phyloP scores from a whole-genome alignment of 129 eudicot species.

The Flaveria robusta region DNA sequence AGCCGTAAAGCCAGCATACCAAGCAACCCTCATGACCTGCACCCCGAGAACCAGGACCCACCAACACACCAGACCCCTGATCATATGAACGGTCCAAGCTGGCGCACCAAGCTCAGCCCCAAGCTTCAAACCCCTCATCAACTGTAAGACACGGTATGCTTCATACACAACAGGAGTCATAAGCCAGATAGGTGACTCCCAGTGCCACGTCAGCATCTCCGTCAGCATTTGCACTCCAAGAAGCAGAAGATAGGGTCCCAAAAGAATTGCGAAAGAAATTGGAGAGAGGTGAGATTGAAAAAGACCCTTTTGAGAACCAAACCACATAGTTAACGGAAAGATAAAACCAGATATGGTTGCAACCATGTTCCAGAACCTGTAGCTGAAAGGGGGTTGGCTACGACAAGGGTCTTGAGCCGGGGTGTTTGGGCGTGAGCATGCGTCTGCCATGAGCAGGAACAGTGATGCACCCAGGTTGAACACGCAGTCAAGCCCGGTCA shows the following conservation, averaged over 20 bases:
- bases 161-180: slow-evolving; percentile 88
- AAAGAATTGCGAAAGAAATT: slow-evolving; percentile 62
- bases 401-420: slow-evolving; percentile 30
- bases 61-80: slow-evolving; percentile 92
- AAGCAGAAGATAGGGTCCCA: slow-evolving; percentile 93
- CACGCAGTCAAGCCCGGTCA: slow-evolving; percentile 88
- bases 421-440: slow-evolving; percentile 62
- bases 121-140: slow-evolving; percentile 96
- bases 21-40: slow-evolving; percentile 98
- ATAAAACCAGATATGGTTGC: slow-evolving; percentile 63
- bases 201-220: slow-evolving; percentile 95
- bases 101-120: slow-evolving; percentile 81
- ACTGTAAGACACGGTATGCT: slow-evolving; percentile 78
- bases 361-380: slow-evolving; percentile 76
- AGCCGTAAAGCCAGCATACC: slow-evolving; percentile 91
- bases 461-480: slow-evolving; percentile 85
- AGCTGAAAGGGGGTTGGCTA: slow-evolving; percentile 62
- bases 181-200: slow-evolving; percentile 96
- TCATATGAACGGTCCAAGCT: slow-evolving; percentile 68
- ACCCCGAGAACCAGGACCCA: slow-evolving; percentile 93
- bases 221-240: slow-evolving; percentile 81
- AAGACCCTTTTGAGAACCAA: slow-evolving; percentile 64
- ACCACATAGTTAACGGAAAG: slow-evolving; percentile 54
- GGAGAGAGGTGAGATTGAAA: slow-evolving; percentile 66
- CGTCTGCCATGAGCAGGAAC: slow-evolving; percentile 90